phyloP scores from a whole-genome alignment of 139 green algal species.

The Closterium sp. region DNA sequence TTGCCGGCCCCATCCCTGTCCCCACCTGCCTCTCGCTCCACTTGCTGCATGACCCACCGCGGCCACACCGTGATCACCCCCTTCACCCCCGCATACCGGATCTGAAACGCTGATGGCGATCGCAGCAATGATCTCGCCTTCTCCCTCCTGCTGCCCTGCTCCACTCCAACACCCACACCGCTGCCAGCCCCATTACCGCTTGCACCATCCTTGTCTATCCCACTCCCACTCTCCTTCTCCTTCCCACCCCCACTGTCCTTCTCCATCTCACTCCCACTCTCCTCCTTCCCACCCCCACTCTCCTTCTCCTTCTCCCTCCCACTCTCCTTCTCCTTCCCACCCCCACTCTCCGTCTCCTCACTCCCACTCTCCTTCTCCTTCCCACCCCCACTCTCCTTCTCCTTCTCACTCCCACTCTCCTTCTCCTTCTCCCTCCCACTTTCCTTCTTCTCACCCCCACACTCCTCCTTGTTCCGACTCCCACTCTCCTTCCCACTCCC shows the following conservation, averaged over 20 bases:
- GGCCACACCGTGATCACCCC: slow-evolving; percentile 40
- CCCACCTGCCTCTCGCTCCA: background rate
- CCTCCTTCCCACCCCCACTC: background rate
- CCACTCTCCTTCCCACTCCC: background rate
- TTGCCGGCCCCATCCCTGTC: background rate
- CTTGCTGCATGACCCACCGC: background rate
- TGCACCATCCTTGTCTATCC: background rate
- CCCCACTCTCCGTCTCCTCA: background rate
- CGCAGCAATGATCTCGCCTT: background rate
- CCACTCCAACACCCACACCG: background rate
- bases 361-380: background rate
- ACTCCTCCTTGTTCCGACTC: background rate
- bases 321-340: background rate
- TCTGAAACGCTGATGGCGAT: slow-evolving; percentile 37
- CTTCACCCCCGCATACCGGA: slow-evolving; percentile 55
- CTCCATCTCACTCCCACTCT: no score
- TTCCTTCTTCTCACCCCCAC: background rate
- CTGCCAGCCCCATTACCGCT: background rate
- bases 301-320: background rate
- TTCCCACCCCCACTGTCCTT: no score
- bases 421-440: background rate
- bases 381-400: background rate
- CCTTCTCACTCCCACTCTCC: background rate
- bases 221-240: no score
- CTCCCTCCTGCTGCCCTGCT: background rate